phyloP scores from a whole-genome alignment of 1,139 yeast genomes.

The Kodamaea plutei region DNA sequence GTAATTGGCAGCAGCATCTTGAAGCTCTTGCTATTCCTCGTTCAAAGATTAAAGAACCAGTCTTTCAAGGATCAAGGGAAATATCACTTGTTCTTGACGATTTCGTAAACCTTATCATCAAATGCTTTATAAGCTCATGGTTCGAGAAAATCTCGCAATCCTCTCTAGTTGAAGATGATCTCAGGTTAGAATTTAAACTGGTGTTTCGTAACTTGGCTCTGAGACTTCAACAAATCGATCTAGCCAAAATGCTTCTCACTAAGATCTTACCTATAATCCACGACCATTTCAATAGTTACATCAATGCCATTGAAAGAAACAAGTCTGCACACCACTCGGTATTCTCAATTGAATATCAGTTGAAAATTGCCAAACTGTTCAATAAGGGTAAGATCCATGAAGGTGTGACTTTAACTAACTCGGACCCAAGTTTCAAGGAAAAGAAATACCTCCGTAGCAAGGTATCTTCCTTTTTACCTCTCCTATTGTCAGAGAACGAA shows the following conservation, averaged over 20 bases:
- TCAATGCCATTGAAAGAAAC: conserved; percentile 46
- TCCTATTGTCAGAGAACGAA: conserved; percentile 49
- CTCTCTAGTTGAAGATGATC: conserved; percentile 49
- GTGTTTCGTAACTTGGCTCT: conserved; percentile 31
- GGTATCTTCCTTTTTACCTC: conserved; percentile 45
- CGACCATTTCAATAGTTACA: conserved; percentile 56
- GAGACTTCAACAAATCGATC: conserved; percentile 45
- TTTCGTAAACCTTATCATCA: conserved; percentile 48
- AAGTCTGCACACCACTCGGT: conserved; percentile 14
- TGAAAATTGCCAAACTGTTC: conserved; percentile 52
- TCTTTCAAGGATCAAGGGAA: conserved; percentile 48
- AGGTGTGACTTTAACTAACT: conserved; percentile 47
- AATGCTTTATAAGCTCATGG: conserved; percentile 69
- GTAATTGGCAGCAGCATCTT: conserved; percentile 9
- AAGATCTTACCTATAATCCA: conserved; percentile 62
- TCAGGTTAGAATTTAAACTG: conserved; percentile 45
- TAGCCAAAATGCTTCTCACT: conserved; percentile 54
- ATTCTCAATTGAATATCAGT: conserved; percentile 26
- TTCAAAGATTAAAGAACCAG: conserved; percentile 17
- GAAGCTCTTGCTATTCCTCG: conserved; percentile 6
- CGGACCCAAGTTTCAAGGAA: conserved; percentile 42
- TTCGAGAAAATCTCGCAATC: conserved; percentile 46
- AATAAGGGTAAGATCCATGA: conserved; percentile 57
- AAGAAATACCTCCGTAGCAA: conserved; percentile 48
- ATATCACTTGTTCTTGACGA: conserved; percentile 52